A percentile compares a stretch with the other conserved stretches of the same genome.
phyloP scores from a whole-genome alignment of 441 rosid species.

The Erodium moschatum region DNA sequence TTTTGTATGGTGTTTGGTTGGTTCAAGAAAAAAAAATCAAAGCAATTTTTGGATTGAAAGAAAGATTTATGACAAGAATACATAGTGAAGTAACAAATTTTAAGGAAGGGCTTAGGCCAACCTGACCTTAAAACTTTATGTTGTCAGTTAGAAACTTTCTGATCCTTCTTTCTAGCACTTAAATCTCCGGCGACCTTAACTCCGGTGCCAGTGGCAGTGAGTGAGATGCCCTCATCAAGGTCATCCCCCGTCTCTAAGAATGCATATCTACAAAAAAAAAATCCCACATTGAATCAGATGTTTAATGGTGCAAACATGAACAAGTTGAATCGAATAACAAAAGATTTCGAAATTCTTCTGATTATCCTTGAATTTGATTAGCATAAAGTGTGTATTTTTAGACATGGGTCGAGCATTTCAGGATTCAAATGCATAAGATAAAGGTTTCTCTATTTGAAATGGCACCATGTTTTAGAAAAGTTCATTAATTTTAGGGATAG shows the following conservation, averaged over 20 bases:
- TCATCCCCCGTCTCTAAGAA: slow-evolving; percentile 30
- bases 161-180: slow-evolving; percentile 31
- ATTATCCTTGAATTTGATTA: not conserved
- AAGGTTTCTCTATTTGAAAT: too few relatives aligned
- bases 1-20: not conserved
- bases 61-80: not conserved
- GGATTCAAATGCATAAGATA: too few relatives aligned
- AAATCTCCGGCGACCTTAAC: slow-evolving; percentile 25
- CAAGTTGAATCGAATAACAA: not conserved
- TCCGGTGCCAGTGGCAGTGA: slow-evolving; percentile 16
- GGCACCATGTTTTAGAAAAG: too few relatives aligned
- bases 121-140: slow-evolving; percentile 19
- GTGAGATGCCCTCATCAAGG: slow-evolving; percentile 26
- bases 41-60: not conserved
- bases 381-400: not conserved
- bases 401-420: too few relatives aligned
- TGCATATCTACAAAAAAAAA: slow-evolving; percentile 24
- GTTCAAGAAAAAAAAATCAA: not conserved
- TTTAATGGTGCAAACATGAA: too few relatives aligned
- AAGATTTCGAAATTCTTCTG: not conserved
- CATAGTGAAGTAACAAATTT: not conserved
- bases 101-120: not conserved
- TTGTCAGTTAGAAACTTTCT: slow-evolving; percentile 22
- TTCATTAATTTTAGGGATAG: too few relatives aligned
- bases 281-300: too few relatives aligned